Conservation (phyloP, 75 land plant genomes). For the Picea sitchensis region DNA sequence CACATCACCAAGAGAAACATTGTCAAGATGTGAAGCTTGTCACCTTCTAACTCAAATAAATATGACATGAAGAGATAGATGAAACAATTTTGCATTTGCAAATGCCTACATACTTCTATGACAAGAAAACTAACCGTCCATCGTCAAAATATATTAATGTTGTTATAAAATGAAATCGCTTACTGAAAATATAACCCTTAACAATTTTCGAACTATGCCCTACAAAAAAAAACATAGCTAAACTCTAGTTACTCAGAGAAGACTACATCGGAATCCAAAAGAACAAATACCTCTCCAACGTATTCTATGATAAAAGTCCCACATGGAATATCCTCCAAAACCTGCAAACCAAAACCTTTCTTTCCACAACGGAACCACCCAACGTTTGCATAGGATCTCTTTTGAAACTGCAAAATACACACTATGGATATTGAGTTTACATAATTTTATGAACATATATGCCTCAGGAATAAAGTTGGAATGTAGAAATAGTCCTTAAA, state of each 20-base stretch:
- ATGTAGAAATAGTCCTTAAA: neutral
- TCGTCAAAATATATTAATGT: neutral
- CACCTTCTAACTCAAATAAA: neutral
- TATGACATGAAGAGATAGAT: neutral
- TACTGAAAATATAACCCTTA: neutral
- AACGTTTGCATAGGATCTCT: constrained; percentile 28
- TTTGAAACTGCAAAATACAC: constrained; percentile 31
- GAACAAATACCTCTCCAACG: constrained; percentile 40
- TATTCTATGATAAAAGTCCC: constrained; percentile 48
- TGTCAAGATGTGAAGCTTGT: neutral
- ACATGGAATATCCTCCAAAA: constrained; percentile 26
- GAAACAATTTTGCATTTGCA: neutral
- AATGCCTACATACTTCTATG: neutral
- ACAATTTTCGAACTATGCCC: neutral
- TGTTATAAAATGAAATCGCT: neutral
- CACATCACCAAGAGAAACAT: neutral
- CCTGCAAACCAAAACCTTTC: constrained; percentile 40
- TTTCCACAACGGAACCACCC: constrained; percentile 40
- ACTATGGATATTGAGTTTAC: neutral
- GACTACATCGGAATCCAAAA: neutral
- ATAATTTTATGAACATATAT: neutral
- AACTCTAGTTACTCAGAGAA: neutral
- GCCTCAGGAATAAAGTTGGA: neutral
- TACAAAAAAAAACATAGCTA: neutral
- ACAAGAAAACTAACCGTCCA: neutral